These are phyloP conservation scores for Nothopassalora personata DNA, from an alignment of 2,329 filamentous ascomycete genomes.

Conservation along the genomic window DNA sequence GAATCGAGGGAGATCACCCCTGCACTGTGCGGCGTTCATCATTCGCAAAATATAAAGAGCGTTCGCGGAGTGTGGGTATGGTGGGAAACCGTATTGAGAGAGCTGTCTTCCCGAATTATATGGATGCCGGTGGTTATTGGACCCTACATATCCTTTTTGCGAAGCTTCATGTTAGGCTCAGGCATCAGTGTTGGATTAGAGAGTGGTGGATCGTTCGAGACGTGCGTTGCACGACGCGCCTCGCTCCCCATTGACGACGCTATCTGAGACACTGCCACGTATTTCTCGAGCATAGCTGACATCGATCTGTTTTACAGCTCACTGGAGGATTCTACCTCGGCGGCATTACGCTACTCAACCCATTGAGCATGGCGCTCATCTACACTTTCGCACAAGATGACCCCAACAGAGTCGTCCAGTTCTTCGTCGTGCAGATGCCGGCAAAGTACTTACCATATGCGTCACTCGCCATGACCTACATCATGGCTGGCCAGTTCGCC, in stretches of 20 bases:
- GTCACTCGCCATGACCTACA: constrained; percentile 68
- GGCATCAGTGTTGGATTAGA: not conserved
- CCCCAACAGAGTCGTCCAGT: constrained; percentile 66
- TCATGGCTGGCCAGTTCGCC: constrained; percentile 56
- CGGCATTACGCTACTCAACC: constrained; percentile 46
- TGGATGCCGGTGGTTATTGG: constrained; percentile 53
- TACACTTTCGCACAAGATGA: constrained; percentile 88
- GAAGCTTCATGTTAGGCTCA: constrained; percentile 1
- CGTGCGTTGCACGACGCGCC: no score
- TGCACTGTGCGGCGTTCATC: constrained; percentile 45
- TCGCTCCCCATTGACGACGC: no score
- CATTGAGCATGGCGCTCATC: constrained; percentile 70
- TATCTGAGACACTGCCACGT: not conserved
- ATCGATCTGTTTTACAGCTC: constrained; percentile 17
- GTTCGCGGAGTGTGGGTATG: constrained; percentile 45
- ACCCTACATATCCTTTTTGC: constrained; percentile 54
- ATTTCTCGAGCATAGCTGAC: not conserved
- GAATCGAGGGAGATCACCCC: constrained; percentile 51
- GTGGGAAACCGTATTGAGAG: constrained; percentile 50
- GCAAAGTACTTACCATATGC: constrained; percentile 75
- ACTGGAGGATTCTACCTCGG: constrained; percentile 46
- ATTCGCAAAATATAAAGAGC: constrained; percentile 47
- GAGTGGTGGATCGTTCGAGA: no score
- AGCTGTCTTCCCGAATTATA: constrained; percentile 52
- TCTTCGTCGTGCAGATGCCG: constrained; percentile 79